These are phyloP conservation scores for Logfia minima DNA, from an alignment of 129 eudicot genomes.

Conservation along the genomic window DNA sequence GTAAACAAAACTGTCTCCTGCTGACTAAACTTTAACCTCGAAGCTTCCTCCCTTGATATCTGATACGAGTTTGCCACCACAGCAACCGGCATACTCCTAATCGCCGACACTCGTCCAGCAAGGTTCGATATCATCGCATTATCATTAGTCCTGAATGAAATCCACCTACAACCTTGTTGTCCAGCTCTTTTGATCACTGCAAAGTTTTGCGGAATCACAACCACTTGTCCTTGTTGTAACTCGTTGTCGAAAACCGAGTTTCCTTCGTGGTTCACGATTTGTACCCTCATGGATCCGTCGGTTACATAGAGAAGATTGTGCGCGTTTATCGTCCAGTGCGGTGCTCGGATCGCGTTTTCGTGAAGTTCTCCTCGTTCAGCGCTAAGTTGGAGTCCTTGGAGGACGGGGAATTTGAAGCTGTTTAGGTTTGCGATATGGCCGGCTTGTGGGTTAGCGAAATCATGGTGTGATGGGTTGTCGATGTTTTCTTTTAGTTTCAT, in stretches of 20 bases:
- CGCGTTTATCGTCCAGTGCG: constrained; percentile 64
- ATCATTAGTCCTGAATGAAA: constrained; percentile 64
- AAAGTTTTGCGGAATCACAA: constrained; percentile 68
- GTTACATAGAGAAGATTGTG: constrained; percentile 53
- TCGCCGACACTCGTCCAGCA: constrained; percentile 63
- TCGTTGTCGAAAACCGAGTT: constrained; percentile 54
- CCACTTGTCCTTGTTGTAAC: constrained; percentile 50
- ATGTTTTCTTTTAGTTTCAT: constrained; percentile 46
- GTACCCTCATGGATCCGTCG: constrained; percentile 50
- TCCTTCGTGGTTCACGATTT: constrained; percentile 62
- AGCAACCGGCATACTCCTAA: constrained; percentile 52
- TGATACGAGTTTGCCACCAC: constrained; percentile 57
- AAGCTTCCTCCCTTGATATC: constrained; percentile 51
- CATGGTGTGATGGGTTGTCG: constrained; percentile 49
- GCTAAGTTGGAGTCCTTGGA: constrained; percentile 50
- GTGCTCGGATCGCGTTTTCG: constrained; percentile 56
- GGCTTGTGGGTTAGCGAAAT: constrained; percentile 57
- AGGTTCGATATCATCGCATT: constrained; percentile 61
- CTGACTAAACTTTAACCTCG: neutral
- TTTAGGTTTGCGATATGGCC: constrained; percentile 55
- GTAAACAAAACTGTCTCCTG: neutral
- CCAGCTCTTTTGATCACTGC: constrained; percentile 58
- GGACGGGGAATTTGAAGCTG: constrained; percentile 66
- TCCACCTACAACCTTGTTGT: constrained; percentile 57
- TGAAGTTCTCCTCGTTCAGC: constrained; percentile 56